phyloP scores from a whole-genome alignment of 495 filamentous ascomycete genomes.

The Aspergillus hancockii region DNA sequence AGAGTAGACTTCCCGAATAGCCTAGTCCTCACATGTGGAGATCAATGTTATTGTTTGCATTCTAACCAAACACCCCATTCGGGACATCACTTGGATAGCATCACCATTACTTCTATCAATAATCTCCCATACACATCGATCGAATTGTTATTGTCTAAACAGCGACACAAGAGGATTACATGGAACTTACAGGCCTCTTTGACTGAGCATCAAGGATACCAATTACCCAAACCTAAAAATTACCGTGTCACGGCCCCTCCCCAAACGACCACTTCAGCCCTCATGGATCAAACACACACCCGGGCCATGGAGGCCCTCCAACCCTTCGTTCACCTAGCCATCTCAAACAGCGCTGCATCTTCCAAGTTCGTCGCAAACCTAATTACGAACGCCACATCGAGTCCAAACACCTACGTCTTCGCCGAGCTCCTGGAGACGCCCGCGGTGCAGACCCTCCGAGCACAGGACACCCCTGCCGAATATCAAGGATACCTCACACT shows the following conservation, averaged over 20 bases:
- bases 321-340: slow-evolving; percentile 85
- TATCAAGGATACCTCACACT: slow-evolving; percentile 63
- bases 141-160: background rate
- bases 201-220: background rate
- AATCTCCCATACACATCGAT: background rate
- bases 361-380: slow-evolving; percentile 84
- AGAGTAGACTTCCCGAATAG: slow-evolving; percentile 1
- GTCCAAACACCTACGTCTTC: slow-evolving; percentile 90
- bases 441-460: slow-evolving; percentile 73
- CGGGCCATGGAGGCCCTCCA: slow-evolving; percentile 85
- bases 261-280: slow-evolving; percentile 23
- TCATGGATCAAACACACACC: slow-evolving; percentile 74
- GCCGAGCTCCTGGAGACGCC: slow-evolving; percentile 84
- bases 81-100: slow-evolving; percentile 5
- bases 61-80: slow-evolving; percentile 20
- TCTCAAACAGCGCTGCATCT: slow-evolving; percentile 69
- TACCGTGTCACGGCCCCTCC: background rate
- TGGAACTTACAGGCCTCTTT: background rate
- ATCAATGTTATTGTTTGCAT: slow-evolving; percentile 22
- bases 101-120: background rate
- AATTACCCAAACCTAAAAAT: background rate
- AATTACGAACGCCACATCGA: slow-evolving; percentile 82
- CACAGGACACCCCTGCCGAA: slow-evolving; percentile 46
- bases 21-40: background rate
- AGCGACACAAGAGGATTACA: background rate